Conservation (phyloP, 257 asterid genomes). For the Perilla frutescens region DNA sequence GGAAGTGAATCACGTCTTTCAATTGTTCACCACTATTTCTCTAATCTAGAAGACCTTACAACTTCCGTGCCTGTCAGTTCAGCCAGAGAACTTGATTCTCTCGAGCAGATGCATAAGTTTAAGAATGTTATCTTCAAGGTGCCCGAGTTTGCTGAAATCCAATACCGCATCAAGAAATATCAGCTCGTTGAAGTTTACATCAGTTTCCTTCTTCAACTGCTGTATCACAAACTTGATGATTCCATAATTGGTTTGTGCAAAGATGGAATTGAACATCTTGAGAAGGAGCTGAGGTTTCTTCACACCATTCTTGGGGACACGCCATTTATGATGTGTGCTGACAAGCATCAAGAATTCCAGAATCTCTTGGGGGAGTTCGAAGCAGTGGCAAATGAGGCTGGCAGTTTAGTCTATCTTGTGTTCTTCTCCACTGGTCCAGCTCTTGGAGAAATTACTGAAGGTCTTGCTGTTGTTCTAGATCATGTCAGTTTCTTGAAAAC, state of each 20-base stretch:
- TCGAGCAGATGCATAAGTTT: background rate
- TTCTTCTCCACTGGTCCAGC: no score
- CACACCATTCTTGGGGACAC: conserved; percentile 16
- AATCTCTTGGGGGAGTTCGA: background rate
- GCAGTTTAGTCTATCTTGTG: no score
- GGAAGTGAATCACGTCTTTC: background rate
- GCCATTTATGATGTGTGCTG: background rate
- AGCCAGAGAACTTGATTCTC: background rate
- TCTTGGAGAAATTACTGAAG: no score
- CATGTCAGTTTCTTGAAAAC: no score
- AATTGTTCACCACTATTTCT: background rate
- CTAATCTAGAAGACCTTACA: background rate
- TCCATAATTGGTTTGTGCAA: no score
- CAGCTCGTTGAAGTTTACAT: background rate
- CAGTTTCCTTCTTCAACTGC: conserved; percentile 15
- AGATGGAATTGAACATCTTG: background rate
- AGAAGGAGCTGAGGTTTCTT: background rate
- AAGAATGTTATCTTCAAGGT: background rate
- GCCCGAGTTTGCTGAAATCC: background rate
- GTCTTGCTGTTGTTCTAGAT: no score
- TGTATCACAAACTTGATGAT: background rate
- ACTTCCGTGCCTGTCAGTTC: background rate
- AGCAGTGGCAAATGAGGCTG: no score
- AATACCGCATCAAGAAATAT: background rate
- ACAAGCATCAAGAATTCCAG: background rate